These are phyloP conservation scores for Byssochlamys sp. DNA, from an alignment of 2,329 filamentous ascomycete species.

Conservation along the genomic window DNA sequence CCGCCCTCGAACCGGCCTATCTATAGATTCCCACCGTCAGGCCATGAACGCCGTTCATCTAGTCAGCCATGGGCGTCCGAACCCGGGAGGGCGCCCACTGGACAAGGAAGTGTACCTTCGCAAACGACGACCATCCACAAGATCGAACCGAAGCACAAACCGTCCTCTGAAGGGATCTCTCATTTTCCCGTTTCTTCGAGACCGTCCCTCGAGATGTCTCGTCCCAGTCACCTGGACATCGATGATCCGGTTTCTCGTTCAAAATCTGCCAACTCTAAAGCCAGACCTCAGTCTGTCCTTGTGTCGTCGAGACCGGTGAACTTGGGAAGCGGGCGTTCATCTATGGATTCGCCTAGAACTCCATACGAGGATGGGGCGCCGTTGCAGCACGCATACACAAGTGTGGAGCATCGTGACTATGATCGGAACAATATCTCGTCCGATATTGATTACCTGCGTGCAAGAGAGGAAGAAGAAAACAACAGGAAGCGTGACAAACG, in stretches of 20 bases:
- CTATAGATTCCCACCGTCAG: slow-evolving; percentile 44
- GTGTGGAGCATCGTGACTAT: slow-evolving; percentile 21
- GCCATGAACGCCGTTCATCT: slow-evolving; percentile 37
- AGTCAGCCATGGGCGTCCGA: slow-evolving; percentile 39
- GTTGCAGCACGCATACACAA: slow-evolving; percentile 25
- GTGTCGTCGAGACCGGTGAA: slow-evolving; percentile 74
- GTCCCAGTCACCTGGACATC: slow-evolving; percentile 55
- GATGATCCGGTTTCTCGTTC: slow-evolving; percentile 50
- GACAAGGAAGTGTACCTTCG: slow-evolving; percentile 21
- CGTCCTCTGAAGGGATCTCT: slow-evolving; percentile 39
- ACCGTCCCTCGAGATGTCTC: slow-evolving; percentile 61
- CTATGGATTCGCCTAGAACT: slow-evolving; percentile 22
- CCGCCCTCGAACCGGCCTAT: slow-evolving; percentile 34
- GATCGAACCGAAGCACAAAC: slow-evolving; percentile 43
- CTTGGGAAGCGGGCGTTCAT: slow-evolving; percentile 50
- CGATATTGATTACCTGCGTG: slow-evolving; percentile 72
- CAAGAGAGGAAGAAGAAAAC: slow-evolving; percentile 57
- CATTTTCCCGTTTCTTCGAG: slow-evolving; percentile 51
- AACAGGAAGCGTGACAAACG: slow-evolving; percentile 49
- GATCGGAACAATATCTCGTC: slow-evolving; percentile 56
- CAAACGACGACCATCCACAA: slow-evolving; percentile 23
- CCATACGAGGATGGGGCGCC: slow-evolving; percentile 27
- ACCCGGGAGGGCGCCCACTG: slow-evolving; percentile 12
- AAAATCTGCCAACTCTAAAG: slow-evolving; percentile 56
- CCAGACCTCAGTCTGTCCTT: slow-evolving; percentile 71